phyloP scores from a whole-genome alignment of 2,329 filamentous ascomycete species.

The Pseudocercospora crystallina region DNA sequence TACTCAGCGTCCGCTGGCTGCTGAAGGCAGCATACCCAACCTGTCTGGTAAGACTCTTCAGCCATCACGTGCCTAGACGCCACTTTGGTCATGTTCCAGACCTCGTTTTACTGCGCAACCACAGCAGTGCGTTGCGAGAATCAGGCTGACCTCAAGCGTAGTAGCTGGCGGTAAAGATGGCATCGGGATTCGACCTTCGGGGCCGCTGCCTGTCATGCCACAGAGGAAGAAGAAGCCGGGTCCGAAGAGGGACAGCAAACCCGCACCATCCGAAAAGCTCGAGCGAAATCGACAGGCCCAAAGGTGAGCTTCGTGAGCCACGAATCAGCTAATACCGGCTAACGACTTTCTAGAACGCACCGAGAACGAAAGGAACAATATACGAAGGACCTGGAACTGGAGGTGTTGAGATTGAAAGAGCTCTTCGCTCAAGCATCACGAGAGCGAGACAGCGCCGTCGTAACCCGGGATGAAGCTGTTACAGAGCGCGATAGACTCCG shows the following conservation, averaged over 20 bases:
- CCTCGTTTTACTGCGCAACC: no score
- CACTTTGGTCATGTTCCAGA: background rate
- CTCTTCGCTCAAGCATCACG: conserved; percentile 19
- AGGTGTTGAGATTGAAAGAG: conserved; percentile 24
- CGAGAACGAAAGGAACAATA: conserved; percentile 28
- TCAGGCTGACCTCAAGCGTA: conserved; percentile 10
- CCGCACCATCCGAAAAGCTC: conserved; percentile 25
- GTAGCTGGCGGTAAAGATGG: conserved; percentile 13
- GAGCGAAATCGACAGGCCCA: conserved; percentile 27
- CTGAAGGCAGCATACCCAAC: conserved; percentile 11
- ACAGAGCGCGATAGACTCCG: conserved; percentile 17
- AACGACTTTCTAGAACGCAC: conserved; percentile 18
- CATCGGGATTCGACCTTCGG: conserved; percentile 1
- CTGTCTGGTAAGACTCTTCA: conserved; percentile 17
- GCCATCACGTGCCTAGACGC: background rate
- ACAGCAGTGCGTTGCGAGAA: background rate
- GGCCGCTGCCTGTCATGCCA: conserved; percentile 8
- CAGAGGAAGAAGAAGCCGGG: conserved; percentile 24
- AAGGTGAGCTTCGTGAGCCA: conserved; percentile 9
- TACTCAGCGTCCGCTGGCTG: conserved; percentile 13
- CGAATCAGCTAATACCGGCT: background rate
- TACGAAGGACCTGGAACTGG: conserved; percentile 26
- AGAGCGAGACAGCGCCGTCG: conserved; percentile 20
- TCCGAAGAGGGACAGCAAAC: conserved; percentile 25
- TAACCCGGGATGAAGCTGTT: conserved; percentile 15